Conservation (phyloP, 129 eudicot species). For the Helichrysum umbraculigerum region DNA sequence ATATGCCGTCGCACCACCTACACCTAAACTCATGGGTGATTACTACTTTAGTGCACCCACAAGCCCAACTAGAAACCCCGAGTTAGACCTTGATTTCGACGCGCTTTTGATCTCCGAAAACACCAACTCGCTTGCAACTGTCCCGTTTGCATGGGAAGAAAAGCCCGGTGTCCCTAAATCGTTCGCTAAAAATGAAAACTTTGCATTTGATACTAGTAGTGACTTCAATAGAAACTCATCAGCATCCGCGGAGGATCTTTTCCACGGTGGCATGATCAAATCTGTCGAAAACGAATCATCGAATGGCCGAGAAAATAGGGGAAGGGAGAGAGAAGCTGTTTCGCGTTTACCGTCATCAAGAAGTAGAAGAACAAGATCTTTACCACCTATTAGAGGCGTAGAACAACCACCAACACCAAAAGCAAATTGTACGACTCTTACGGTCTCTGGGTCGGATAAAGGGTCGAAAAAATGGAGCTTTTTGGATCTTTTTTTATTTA, state of each 20-base stretch:
- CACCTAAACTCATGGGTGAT: constrained; percentile 50
- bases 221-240: constrained; percentile 37
- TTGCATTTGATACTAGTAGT: constrained; percentile 54
- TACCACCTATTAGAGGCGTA: constrained; percentile 60
- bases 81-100: constrained; percentile 37
- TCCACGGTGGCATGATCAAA: constrained; percentile 51
- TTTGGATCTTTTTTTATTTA: constrained; percentile 73
- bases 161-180: constrained; percentile 48
- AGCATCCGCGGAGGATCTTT: constrained; percentile 58
- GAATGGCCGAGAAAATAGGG: constrained; percentile 24
- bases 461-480: constrained; percentile 65
- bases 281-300: constrained; percentile 23
- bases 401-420: constrained; percentile 37
- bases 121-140: constrained; percentile 16
- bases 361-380: constrained; percentile 65
- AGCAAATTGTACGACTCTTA: constrained; percentile 22
- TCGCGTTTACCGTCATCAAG: constrained; percentile 42
- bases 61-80: constrained; percentile 46
- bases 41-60: constrained; percentile 74
- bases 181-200: constrained; percentile 30
- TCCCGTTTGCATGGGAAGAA: constrained; percentile 58
- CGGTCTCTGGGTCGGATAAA: constrained; percentile 34
- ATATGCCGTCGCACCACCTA: constrained; percentile 31
- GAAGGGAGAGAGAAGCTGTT: constrained; percentile 37
- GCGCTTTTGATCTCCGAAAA: constrained; percentile 29